Evolutionary conservation across 768 basidiomycete genomes (phyloP), one percentile per base, ranked within the genome.

Genomic region (Suillus clintonianus): DNA sequence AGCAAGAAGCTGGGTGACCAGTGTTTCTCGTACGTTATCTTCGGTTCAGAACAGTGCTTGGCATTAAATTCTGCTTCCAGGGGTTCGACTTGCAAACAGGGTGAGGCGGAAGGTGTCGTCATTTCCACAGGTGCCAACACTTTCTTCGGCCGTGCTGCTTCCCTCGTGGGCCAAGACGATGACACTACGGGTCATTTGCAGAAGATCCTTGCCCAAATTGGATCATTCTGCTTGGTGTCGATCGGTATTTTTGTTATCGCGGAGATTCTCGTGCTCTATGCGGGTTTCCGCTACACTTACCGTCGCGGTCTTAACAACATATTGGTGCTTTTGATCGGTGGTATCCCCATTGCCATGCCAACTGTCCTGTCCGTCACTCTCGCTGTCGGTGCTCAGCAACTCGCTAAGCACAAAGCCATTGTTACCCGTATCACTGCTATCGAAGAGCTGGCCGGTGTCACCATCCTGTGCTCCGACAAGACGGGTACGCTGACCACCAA

Each of bases 351-450:
- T 79, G 97, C 97, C 76, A 99, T 99, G 97, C 97, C 97, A 69
- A 99, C 97, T 65, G 96, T 98, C 68, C 80, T 99, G 65, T 97
- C 95, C 62, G 97, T 98, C 81, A 98, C 97, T 24, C 94, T 98
- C 74, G 97, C 97, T 60, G 96, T 99, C 75, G 97, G 97, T 80
- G 97, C 97, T 45, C 95, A 97, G 80, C 97, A 99, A 76, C 89
- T 99, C 68, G 96, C 97, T 72, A 96, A 96, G 84, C 94, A 98
- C 87, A 97, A 99, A 86, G 97, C 97, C 68, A 98, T 97, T 69
- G 97, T 99, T 78, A 99, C 97, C 61, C 96, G 96, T 84, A 99
- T 99, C 82, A 99, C 97, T 24, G 97, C 97, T 68, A 99, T 99
- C 63, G 97, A 99, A 78, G 96, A 98, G 78, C 84, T 99, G 69